A percentile compares a stretch with the other conserved stretches of the same genome.
These are phyloP conservation scores for Phytophthora brassicae DNA, from an alignment of 352 stramenopile genomes.

Conservation along the genomic window DNA sequence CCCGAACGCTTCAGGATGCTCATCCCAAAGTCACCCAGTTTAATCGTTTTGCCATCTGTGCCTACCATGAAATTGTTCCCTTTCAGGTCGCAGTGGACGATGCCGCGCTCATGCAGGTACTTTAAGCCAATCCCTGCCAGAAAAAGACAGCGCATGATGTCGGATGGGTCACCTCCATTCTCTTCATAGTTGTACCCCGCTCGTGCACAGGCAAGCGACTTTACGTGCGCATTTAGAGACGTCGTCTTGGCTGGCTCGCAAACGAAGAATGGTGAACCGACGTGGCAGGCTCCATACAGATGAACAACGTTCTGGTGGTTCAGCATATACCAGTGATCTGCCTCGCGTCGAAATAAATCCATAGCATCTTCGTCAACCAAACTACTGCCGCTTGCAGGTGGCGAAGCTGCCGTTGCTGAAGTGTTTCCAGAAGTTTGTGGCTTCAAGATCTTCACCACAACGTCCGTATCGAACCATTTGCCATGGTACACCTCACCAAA, in stretches of 20 bases:
- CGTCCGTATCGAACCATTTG: slow-evolving; percentile 33
- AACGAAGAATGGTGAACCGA: slow-evolving; percentile 33
- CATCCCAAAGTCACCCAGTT: slow-evolving; percentile 37
- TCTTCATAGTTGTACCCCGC: slow-evolving; percentile 15
- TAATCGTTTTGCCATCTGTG: slow-evolving; percentile 32
- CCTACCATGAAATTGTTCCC: slow-evolving; percentile 38
- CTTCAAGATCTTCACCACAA: slow-evolving; percentile 35
- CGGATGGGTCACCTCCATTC: slow-evolving; percentile 13
- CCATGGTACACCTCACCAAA: slow-evolving; percentile 32
- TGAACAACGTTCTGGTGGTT: slow-evolving; percentile 36
- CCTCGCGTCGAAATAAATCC: slow-evolving; percentile 31
- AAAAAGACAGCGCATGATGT: slow-evolving; percentile 29
- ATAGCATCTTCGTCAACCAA: slow-evolving; percentile 18
- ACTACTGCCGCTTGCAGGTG: slow-evolving; percentile 8
- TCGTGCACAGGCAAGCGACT: slow-evolving; percentile 14
- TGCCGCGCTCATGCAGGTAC: slow-evolving; percentile 32
- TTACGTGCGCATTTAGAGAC: slow-evolving; percentile 20
- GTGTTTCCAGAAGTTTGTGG: background rate
- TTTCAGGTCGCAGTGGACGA: slow-evolving; percentile 46
- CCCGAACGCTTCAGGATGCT: slow-evolving; percentile 29
- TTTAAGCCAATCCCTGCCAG: slow-evolving; percentile 33
- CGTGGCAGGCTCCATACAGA: slow-evolving; percentile 37
- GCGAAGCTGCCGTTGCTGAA: background rate
- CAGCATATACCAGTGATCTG: slow-evolving; percentile 34
- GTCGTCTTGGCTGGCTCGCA: slow-evolving; percentile 30